A percentile compares a stretch with the other conserved stretches of the same genome.
Evolutionary conservation across 768 basidiomycete species (phyloP).

Genomic region (Xerocomellus dryophilus): DNA sequence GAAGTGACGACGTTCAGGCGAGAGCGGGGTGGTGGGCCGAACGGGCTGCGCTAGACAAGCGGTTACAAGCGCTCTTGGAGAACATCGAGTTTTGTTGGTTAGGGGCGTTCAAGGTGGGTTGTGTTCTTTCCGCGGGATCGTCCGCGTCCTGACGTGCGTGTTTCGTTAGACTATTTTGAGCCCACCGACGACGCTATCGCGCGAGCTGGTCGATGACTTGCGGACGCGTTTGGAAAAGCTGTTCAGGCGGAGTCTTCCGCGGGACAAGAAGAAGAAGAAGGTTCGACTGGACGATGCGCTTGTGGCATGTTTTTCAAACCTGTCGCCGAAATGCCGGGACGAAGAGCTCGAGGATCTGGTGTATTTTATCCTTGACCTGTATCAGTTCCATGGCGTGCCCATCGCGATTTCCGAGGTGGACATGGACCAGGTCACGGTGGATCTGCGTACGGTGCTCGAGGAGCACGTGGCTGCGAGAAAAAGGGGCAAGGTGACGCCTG

Average conservation of each 20-base stretch:
- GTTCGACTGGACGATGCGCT: constrained; percentile 68
- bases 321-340: constrained; percentile 79
- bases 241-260: constrained; percentile 62
- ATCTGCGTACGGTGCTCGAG: constrained; percentile 73
- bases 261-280: constrained; percentile 58
- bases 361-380: constrained; percentile 91
- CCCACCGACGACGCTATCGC: constrained; percentile 40
- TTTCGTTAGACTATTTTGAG: constrained; percentile 55
- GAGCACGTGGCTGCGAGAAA: constrained; percentile 53
- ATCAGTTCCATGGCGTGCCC: constrained; percentile 88
- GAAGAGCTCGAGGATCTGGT: constrained; percentile 95
- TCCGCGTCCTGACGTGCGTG: background rate
- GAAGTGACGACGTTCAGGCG: constrained; percentile 60
- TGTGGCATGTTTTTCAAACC: constrained; percentile 80
- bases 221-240: constrained; percentile 69
- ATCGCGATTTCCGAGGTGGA: constrained; percentile 91
- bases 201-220: constrained; percentile 53
- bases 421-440: constrained; percentile 83
- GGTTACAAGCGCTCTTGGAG: constrained; percentile 69
- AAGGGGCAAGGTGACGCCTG: constrained; percentile 26
- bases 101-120: constrained; percentile 88
- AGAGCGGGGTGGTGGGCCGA: constrained; percentile 85
- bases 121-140: constrained; percentile 9
- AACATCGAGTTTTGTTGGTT: constrained; percentile 97
- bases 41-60: constrained; percentile 68